A percentile compares a stretch with the other conserved stretches of the same genome.
Evolutionary conservation across 2,329 filamentous ascomycete genomes (phyloP).

Genomic region (Scedosporium boydii): DNA sequence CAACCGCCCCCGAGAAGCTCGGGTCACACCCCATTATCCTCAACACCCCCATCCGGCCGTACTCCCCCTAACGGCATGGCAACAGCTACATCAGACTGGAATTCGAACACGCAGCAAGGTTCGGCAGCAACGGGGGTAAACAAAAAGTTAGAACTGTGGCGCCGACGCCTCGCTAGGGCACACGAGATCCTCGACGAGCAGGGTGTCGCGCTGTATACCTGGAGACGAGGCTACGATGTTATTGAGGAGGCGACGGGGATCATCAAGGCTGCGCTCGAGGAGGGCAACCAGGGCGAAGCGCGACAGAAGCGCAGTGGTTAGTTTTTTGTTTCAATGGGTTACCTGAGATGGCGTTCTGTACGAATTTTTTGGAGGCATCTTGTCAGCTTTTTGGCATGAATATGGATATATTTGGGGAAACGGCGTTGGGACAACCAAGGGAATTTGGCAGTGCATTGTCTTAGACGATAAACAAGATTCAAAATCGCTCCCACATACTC

Average conservation of each 20-base stretch:
- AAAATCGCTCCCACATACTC: no score
- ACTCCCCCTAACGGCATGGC: background rate
- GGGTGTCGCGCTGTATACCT: conserved; percentile 61
- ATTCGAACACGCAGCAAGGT: background rate
- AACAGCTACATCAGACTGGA: background rate
- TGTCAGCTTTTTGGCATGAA: no score
- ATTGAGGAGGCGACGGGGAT: conserved; percentile 55
- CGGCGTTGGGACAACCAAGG: no score
- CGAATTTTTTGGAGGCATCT: background rate
- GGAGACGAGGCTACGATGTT: conserved; percentile 65
- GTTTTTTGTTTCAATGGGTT: background rate
- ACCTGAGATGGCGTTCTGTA: background rate
- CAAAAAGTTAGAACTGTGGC: conserved; percentile 67
- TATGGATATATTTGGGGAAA: no score
- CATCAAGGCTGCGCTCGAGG: conserved; percentile 25
- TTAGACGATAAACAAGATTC: no score
- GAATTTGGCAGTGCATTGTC: no score
- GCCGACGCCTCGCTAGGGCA: conserved; percentile 48
- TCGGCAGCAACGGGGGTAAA: conserved; percentile 27
- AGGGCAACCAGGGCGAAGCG: background rate
- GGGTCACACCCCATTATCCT: background rate
- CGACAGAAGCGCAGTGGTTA: background rate
- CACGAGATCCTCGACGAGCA: conserved; percentile 42
- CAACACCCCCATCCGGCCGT: background rate
- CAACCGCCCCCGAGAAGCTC: background rate